Evolutionary conservation across 176 grass and related monocot species (phyloP).

Genomic region (Olyra latifolia): DNA sequence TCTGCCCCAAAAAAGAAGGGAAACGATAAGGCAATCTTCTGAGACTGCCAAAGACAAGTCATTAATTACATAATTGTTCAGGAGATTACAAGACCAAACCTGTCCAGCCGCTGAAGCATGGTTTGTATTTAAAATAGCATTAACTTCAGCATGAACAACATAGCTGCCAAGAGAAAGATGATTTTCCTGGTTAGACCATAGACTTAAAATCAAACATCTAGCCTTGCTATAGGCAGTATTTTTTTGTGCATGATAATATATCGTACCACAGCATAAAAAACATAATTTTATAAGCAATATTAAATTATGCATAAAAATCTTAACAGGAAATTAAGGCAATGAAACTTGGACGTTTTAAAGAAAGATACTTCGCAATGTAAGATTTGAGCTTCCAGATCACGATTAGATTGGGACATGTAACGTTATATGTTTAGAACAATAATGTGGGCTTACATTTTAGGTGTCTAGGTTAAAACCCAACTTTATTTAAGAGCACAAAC

Average conservation of each 20-base stretch:
- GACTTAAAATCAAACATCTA: slow-evolving; percentile 8
- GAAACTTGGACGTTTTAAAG: not conserved
- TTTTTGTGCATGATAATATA: slow-evolving; percentile 2
- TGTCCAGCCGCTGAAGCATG: slow-evolving; percentile 98
- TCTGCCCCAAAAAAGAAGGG: slow-evolving; percentile 59
- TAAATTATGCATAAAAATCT: slow-evolving; percentile 10
- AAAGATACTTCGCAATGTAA: not conserved
- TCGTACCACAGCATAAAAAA: not conserved
- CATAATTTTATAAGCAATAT: slow-evolving; percentile 14
- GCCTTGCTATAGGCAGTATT: not conserved
- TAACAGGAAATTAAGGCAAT: not conserved
- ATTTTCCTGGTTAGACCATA: slow-evolving; percentile 10
- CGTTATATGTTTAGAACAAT: not conserved
- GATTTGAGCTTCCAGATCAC: not conserved
- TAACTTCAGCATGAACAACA: slow-evolving; percentile 99
- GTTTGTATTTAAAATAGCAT: slow-evolving; percentile 97
- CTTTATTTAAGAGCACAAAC: not conserved
- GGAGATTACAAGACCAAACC: slow-evolving; percentile 41
- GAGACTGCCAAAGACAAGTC: not conserved
- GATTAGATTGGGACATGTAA: not conserved
- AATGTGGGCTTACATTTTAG: not conserved
- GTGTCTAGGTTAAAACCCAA: not conserved
- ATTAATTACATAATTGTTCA: not conserved
- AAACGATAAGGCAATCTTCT: not conserved
- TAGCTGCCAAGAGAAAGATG: slow-evolving; percentile 54